Evolutionary conservation across 2,329 filamentous ascomycete species (phyloP), one percentile per base, ranked within the genome.

Genomic region (Corynespora cassiicola): DNA sequence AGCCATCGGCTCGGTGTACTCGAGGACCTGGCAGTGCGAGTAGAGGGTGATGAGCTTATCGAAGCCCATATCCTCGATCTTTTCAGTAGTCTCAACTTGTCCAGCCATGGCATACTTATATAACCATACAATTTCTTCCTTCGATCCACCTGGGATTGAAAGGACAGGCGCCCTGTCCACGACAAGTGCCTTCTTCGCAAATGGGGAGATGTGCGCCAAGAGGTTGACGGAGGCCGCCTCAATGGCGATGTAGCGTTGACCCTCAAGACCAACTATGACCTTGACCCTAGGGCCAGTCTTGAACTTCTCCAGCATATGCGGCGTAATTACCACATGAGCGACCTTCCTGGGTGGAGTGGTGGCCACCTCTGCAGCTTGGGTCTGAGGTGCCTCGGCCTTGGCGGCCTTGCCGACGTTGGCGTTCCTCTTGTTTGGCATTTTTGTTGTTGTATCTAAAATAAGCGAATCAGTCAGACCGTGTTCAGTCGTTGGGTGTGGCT

Each of bases 51-150:
- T 25, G 7, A 61, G 47, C 8, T 45, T 23, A 9, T 41, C 20
- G 4, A 50, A 28, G 10, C 15, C 21, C 7, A 57, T 36, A n/a
- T 30, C 28, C 3, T 46, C 39, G 27, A 61, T 47, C 16, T 43
- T 39, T 2, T 28, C 4, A 3, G 25, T 6, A 2, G 37, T 25
- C 21, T 53, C 50, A 4, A 32, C 36, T 31, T 54, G 49, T 14
- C 50, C 50, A n/a, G 46, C 41, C 1, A 50, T 45, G 52, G 58
- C 56, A 36, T 50, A 57, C 20, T 42, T 48, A 39, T 58, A 61
- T 27, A 61, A 54, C 47, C 54, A 58, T 7, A 32, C 19, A 9
- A 59, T 18, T 19, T 36, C 35, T 10, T 40, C 28, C 42, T 54
- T 58, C 7, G 27, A 21, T 16, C 47, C 47, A 31, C 47, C 25